phyloP scores from a whole-genome alignment of 139 green algal genomes.

The Closterium sp. region DNA sequence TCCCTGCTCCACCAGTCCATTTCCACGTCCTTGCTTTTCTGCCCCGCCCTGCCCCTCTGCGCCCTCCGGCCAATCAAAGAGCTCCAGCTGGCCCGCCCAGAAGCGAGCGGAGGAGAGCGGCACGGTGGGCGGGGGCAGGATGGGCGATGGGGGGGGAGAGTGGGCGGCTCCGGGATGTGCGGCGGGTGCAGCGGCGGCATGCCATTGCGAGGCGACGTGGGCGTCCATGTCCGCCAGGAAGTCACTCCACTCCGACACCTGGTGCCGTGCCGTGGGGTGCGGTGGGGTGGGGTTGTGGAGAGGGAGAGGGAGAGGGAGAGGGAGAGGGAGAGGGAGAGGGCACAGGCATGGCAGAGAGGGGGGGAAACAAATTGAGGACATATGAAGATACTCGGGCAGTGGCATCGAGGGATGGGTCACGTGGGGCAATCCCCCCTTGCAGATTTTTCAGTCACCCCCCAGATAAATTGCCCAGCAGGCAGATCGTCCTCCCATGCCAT shows the following conservation, averaged over 20 bases:
- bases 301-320: too few relatives aligned
- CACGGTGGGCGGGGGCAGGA: neutral
- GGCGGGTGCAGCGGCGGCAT: too few relatives aligned
- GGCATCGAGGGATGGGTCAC: too few relatives aligned
- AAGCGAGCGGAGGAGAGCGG: neutral
- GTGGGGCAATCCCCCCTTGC: neutral
- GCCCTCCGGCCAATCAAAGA: neutral
- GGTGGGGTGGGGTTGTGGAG: too few relatives aligned
- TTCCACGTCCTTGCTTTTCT: neutral
- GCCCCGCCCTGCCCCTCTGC: neutral
- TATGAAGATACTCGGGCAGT: too few relatives aligned
- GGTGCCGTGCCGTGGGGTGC: too few relatives aligned
- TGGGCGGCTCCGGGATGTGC: too few relatives aligned
- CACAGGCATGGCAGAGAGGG: neutral
- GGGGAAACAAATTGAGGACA: neutral
- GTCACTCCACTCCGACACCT: neutral
- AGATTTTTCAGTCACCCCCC: neutral
- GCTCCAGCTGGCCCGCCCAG: neutral
- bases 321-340: neutral
- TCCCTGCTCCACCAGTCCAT: neutral
- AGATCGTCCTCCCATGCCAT: too few relatives aligned
- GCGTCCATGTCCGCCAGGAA: neutral
- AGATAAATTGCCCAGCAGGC: too few relatives aligned
- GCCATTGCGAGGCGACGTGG: neutral
- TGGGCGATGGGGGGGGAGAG: too few relatives aligned